Evolutionary conservation across 2,329 filamentous ascomycete species (phyloP).

Genomic region (Pseudogymnoascus sp.): DNA sequence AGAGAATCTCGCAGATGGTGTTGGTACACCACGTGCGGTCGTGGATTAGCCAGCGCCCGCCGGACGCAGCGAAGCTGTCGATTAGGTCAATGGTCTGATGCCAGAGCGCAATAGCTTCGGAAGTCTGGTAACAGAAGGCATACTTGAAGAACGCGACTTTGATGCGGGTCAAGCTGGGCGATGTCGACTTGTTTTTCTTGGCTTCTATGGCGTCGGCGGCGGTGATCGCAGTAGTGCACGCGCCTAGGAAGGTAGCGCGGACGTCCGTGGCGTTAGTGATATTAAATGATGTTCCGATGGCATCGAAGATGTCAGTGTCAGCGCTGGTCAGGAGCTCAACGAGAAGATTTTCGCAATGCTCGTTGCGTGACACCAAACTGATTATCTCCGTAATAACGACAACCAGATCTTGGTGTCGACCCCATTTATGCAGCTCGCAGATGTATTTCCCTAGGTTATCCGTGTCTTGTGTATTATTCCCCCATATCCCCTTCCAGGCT

Average conservation of each 20-base stretch:
- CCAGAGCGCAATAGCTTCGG: neutral
- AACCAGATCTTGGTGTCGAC: neutral
- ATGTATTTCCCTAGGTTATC: neutral
- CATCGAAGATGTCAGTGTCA: neutral
- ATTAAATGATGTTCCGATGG: neutral
- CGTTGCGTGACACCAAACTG: neutral
- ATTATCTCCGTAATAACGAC: neutral
- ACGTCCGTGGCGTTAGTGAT: neutral
- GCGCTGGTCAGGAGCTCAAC: neutral
- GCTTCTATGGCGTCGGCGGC: neutral
- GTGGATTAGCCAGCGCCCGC: neutral
- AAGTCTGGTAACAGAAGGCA: neutral
- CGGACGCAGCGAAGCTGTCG: neutral
- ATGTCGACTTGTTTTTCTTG: no score
- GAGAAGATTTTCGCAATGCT: neutral
- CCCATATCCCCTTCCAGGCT: neutral
- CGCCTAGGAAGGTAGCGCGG: neutral
- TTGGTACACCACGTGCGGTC: neutral
- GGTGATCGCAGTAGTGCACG: neutral
- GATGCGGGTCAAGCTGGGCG: neutral
- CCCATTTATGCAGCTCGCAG: neutral
- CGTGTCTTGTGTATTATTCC: neutral
- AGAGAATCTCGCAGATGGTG: neutral
- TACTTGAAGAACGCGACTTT: neutral
- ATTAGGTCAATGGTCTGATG: neutral